Percentiles rank a stretch among this genome's conserved stretches.
These are phyloP conservation scores for Metschnikowia reukaufii DNA, from an alignment of 805 yeast species.

Conservation along the genomic window DNA sequence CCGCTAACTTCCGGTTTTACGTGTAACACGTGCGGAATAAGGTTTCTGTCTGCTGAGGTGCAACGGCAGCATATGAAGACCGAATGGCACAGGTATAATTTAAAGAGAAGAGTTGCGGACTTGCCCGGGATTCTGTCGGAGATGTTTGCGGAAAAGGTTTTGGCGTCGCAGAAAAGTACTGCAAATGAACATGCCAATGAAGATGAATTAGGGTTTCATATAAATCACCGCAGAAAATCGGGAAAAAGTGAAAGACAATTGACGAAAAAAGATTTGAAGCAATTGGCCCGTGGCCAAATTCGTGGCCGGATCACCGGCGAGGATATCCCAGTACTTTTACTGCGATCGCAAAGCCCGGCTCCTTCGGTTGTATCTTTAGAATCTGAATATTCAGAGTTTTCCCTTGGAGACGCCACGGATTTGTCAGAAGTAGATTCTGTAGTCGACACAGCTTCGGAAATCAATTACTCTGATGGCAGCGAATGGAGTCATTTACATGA, in stretches of 20 bases:
- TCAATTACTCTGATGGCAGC: slow-evolving; percentile 32
- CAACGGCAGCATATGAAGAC: slow-evolving; percentile 95
- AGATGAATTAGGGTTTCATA: slow-evolving; percentile 56
- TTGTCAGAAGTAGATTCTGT: slow-evolving; percentile 26
- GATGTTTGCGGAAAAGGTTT: slow-evolving; percentile 66
- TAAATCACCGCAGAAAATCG: slow-evolving; percentile 30
- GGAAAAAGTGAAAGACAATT: slow-evolving; percentile 30
- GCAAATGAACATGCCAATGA: slow-evolving; percentile 30
- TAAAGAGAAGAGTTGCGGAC: slow-evolving; percentile 86
- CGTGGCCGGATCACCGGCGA: slow-evolving; percentile 20
- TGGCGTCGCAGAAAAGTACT: slow-evolving; percentile 18
- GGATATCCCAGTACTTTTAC: slow-evolving; percentile 17
- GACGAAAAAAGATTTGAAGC: slow-evolving; percentile 41
- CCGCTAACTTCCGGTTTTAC: slow-evolving; percentile 45
- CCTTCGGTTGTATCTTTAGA: slow-evolving; percentile 40
- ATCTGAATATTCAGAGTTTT: slow-evolving; percentile 56
- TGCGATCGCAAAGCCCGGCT: slow-evolving; percentile 51
- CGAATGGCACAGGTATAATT: slow-evolving; percentile 96
- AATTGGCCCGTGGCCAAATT: slow-evolving; percentile 18
- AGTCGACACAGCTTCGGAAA: slow-evolving; percentile 52
- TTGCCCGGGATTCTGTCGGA: slow-evolving; percentile 46
- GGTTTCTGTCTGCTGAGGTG: slow-evolving; percentile 75
- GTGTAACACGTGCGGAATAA: slow-evolving; percentile 86
- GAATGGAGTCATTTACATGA: slow-evolving; percentile 20
- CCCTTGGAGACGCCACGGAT: slow-evolving; percentile 45